Evolutionary conservation across 441 rosid species (phyloP), one percentile per base, ranked within the genome.

Genomic region (Pelargonium exstipulatum): DNA sequence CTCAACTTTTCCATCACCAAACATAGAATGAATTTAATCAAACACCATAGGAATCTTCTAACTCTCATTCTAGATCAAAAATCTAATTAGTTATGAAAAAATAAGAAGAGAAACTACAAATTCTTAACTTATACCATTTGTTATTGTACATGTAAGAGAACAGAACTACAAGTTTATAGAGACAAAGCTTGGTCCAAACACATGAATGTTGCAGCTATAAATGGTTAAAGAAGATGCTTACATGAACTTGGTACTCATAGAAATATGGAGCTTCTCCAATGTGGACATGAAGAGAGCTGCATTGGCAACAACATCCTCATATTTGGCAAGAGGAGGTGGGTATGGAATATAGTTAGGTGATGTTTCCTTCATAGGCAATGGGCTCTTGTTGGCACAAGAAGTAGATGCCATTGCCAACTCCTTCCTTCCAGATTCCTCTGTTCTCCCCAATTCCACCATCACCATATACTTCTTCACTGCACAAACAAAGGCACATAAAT

Each of bases 171-270:
- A 13, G 16, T 48, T 48, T 48, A 13, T n/a, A 48, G 55, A 12
- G 10, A 5, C 6, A 37, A 37, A 48, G 18, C 16, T 48, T 61
- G n/a, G 13, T 22, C 8, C 1, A 13, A 48, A 48, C 40, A 32
- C 9, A 66, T 16, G 16, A 13, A 51, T 62, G 17, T 32, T 37
- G 26, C n/a, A 6, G 45, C 10, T 53, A 14, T 53, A 14, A 51
- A 51, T n/a, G 22, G 20, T n/a, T 6, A 45, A 40, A 14, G 16
- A 62, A 37, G 8, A 26, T 74, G 64, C 85, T 78, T 81, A 90
- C 99, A 90, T 90, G 82, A 95, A 95, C 76, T 90, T 95, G 73
- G 99, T 89, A 48, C 90, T 81, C 96, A 95, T 76, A 46, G 79
- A 71, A 48, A 89, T 80, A 82, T 92, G 99, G 4, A 95, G 86